phyloP scores from a whole-genome alignment of 2,329 filamentous ascomycete genomes.

The Xylaria sp. region DNA sequence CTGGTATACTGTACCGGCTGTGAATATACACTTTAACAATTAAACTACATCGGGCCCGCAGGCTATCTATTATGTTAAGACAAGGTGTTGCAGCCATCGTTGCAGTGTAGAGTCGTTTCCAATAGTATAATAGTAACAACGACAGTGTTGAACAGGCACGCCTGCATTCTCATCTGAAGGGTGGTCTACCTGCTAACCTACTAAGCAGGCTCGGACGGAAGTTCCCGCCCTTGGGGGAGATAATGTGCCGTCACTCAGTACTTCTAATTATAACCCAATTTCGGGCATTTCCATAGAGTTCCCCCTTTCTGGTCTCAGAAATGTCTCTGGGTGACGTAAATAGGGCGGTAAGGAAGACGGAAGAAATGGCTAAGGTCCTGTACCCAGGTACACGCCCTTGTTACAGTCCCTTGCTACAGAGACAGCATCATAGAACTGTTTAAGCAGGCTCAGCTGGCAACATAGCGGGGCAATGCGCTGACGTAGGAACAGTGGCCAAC shows the following conservation, averaged over 20 bases:
- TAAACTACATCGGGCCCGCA: background rate
- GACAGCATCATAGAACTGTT: background rate
- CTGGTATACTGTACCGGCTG: background rate
- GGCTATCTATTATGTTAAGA: background rate
- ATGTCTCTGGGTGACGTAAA: slow-evolving; percentile 24
- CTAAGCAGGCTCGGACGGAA: slow-evolving; percentile 8
- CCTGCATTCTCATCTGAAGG: too few species aligned
- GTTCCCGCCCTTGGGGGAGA: slow-evolving; percentile 7
- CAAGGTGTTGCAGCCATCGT: background rate
- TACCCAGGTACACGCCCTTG: too few species aligned
- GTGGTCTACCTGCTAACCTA: background rate
- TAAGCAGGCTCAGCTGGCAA: slow-evolving; percentile 5
- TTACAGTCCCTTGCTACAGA: too few species aligned
- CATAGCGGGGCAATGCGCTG: slow-evolving; percentile 8
- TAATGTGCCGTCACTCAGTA: slow-evolving; percentile 6
- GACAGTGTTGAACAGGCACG: background rate
- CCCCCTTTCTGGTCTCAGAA: background rate
- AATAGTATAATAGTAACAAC: background rate
- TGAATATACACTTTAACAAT: slow-evolving; percentile 5
- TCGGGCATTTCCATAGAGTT: background rate
- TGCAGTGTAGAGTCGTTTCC: background rate
- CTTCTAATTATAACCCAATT: background rate
- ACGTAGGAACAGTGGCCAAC: slow-evolving; percentile 12
- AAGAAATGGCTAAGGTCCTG: slow-evolving; percentile 7
- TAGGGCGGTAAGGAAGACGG: background rate